Base-by-base conservation (phyloP, 2,329 filamentous ascomycete genomes). In the Ambrosiella xylebori region DNA sequence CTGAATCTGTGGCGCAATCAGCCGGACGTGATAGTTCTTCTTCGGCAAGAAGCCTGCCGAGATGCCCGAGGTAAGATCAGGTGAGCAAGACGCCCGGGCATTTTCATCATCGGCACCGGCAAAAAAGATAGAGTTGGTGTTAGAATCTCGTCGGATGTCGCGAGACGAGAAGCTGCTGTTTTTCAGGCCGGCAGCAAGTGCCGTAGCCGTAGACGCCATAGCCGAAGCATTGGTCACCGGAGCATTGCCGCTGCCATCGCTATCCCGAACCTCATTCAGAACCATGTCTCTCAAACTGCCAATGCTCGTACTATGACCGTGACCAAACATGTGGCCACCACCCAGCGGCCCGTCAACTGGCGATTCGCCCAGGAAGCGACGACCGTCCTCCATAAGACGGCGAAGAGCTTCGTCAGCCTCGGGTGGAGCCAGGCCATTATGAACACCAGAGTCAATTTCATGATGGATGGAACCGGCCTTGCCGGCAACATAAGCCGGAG, bases 1-100 rank as follows among this genome's bases (percentile, higher is more conserved):
- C 68, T 99, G 93, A 60, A 99, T 96, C 68, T 99, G 93, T 12
- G 93, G 93, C 5, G 91, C 93, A 65, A 98, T 96, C 45, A 99
- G 79, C 41, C 90, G 86, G 62, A 98, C 80, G 65, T 97, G 88
- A 68, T 96, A 99, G 64, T 86, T 91, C 68, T 93, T 96, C 66
- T 95, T 88, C 0, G 93, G 82, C 11, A 84, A 84, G 65, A 95
- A 98, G 59, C 95, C 90, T 17, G 86, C 80, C 0, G 89, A 82
- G 63, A 98, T 89, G 61, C 90, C 85, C 40, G 85, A 78, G 2
- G 79, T 80, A 17, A 86, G 73, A 64, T 88, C 78, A 36, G 56
- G 47, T 8, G 59, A 56, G 35, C 58, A 59, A 17, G 58, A 39
- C 1, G 59, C 62, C 80, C 79, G 5, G 76, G 69, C 35, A 71